Conservation (phyloP, 177 flowering plant species). For the Vitis hybrid region DNA sequence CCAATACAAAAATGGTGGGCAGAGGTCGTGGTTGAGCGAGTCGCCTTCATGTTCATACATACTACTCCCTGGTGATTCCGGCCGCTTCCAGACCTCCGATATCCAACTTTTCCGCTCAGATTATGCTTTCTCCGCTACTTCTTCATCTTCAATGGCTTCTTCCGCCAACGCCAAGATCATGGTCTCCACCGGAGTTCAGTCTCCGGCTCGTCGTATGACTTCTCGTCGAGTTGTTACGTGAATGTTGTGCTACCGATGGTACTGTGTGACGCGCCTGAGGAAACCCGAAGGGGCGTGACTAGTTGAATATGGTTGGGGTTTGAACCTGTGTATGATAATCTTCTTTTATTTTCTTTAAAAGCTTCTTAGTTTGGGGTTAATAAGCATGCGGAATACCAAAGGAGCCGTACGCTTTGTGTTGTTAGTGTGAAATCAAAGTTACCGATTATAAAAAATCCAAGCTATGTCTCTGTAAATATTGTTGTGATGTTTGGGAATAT, state of each 20-base stretch:
- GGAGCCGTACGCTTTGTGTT: conserved; percentile 11
- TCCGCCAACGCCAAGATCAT: conserved; percentile 15
- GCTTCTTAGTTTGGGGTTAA: background rate
- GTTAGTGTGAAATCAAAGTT: background rate
- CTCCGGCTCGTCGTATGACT: conserved; percentile 30
- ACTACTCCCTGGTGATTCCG: conserved; percentile 58
- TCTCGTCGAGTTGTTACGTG: conserved; percentile 27
- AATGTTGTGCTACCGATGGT: background rate
- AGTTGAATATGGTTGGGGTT: background rate
- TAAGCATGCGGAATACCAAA: conserved; percentile 21
- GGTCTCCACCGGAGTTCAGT: conserved; percentile 30
- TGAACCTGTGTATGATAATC: background rate
- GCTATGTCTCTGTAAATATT: conserved; percentile 4
- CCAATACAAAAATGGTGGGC: conserved; percentile 43
- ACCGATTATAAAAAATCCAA: background rate
- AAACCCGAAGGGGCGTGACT: conserved; percentile 13
- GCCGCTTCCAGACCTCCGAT: conserved; percentile 39
- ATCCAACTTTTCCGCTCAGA: conserved; percentile 24
- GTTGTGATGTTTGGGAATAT: background rate
- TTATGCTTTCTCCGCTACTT: conserved; percentile 16
- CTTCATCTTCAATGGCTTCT: conserved; percentile 16
- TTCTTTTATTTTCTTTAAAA: background rate
- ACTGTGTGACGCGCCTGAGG: conserved; percentile 15
- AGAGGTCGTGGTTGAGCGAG: conserved; percentile 32
- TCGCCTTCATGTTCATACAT: conserved; percentile 53